These are phyloP conservation scores for Oenanthe sinensis DNA, from an alignment of 129 eudicot species.

Conservation along the genomic window DNA sequence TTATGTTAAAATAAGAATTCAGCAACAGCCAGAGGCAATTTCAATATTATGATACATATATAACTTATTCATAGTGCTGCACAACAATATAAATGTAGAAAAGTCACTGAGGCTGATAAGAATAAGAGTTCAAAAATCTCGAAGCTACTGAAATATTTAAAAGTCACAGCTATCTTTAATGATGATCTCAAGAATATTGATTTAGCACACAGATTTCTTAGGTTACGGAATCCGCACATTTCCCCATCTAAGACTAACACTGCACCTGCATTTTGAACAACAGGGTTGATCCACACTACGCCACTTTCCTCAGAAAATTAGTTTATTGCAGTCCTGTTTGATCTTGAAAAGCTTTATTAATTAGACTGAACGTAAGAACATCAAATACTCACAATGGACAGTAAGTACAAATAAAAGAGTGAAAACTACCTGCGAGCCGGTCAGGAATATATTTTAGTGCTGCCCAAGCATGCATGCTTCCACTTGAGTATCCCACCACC, in stretches of 20 bases:
- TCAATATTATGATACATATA: not conserved
- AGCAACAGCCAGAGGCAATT: not conserved
- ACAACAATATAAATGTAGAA: not conserved
- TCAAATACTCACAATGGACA: not conserved
- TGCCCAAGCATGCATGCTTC: conserved; percentile 92
- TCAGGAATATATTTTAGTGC: conserved; percentile 88
- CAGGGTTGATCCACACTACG: not conserved
- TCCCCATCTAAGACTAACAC: not conserved
- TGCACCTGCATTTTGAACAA: not conserved
- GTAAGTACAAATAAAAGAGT: not conserved
- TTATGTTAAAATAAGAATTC: not conserved
- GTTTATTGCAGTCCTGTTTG: not conserved
- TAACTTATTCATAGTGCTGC: not conserved
- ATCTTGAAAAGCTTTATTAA: not conserved
- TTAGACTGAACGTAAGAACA: not conserved
- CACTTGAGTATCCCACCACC: conserved; percentile 70
- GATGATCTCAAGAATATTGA: not conserved
- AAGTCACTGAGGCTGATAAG: not conserved
- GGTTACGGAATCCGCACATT: not conserved
- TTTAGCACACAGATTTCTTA: not conserved
- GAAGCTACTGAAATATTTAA: not conserved
- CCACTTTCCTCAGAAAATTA: too few species aligned
- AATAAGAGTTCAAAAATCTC: not conserved
- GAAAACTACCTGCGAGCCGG: conserved; percentile 57
- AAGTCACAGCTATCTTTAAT: not conserved